Conservation (phyloP, 495 filamentous ascomycete genomes). For the Rusavskia elegans region DNA sequence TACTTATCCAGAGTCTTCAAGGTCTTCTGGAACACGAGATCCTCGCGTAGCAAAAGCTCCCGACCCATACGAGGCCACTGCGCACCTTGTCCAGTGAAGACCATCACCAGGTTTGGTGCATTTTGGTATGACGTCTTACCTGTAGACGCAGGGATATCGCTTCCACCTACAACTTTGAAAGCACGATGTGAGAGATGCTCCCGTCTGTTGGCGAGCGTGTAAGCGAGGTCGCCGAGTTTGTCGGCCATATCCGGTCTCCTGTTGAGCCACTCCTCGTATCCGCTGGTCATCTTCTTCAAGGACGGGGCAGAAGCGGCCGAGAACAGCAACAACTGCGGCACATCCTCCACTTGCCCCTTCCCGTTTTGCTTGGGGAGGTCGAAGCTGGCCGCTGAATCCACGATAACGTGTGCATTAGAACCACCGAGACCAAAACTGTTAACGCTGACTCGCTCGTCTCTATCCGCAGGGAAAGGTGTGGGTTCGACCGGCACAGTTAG, state of each 20-base stretch:
- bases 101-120: conserved; percentile 14
- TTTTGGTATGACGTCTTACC: background rate
- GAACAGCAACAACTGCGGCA: background rate
- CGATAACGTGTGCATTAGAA: conserved; percentile 19
- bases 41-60: conserved; percentile 6
- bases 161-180: background rate
- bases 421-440: conserved; percentile 21
- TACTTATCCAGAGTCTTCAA: conserved; percentile 14
- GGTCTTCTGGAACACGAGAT: conserved; percentile 6
- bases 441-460: conserved; percentile 16
- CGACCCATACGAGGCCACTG: conserved; percentile 22
- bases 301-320: conserved; percentile 12
- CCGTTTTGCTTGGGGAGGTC: background rate
- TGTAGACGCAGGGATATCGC: background rate
- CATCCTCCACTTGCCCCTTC: too few relatives aligned
- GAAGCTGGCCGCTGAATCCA: conserved; percentile 1
- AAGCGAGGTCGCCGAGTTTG: conserved; percentile 1
- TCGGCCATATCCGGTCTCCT: too few relatives aligned
- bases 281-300: background rate
- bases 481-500: conserved; percentile 9
- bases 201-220: conserved; percentile 9
- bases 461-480: conserved; percentile 8
- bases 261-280: too few relatives aligned
- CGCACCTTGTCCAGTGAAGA: conserved; percentile 29
- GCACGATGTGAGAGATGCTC: background rate